Conservation (phyloP, 169 alveolate species). For the Cyclospora cayetanensis region DNA sequence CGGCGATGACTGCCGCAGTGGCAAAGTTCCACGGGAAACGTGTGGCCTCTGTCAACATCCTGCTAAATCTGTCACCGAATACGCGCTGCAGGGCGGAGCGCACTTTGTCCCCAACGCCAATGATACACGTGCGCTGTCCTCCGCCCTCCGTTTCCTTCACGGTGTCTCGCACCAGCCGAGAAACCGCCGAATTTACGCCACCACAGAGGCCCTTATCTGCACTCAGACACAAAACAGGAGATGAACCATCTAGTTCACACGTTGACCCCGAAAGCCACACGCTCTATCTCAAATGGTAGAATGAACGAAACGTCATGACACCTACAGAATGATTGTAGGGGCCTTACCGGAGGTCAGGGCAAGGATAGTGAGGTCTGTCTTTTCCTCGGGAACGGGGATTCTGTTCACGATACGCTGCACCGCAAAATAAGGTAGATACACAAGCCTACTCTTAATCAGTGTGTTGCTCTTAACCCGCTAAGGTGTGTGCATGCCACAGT, state of each 20-base stretch:
- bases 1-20: constrained; percentile 78
- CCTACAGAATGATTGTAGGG: too few species aligned
- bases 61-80: constrained; percentile 75
- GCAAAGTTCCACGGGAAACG: constrained; percentile 82
- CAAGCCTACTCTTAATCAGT: too few species aligned
- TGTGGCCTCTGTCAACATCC: constrained; percentile 79
- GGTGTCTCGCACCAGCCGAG: constrained; percentile 73
- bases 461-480: too few species aligned
- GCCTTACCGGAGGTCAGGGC: constrained; percentile 70
- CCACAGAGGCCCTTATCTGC: constrained; percentile 90
- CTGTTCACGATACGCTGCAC: constrained; percentile 23
- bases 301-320: background rate
- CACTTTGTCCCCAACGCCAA: constrained; percentile 80
- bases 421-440: background rate
- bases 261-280: background rate
- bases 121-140: constrained; percentile 27
- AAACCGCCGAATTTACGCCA: constrained; percentile 85
- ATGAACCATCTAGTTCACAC: too few species aligned
- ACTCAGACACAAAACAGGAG: background rate
- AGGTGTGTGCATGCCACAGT: background rate
- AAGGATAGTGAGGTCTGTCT: constrained; percentile 49
- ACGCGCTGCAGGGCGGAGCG: constrained; percentile 79
- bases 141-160: constrained; percentile 67
- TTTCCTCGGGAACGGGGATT: constrained; percentile 26
- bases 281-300: background rate